phyloP scores from a whole-genome alignment of 306 rosid genomes.

The Quercus aquifolioides region DNA sequence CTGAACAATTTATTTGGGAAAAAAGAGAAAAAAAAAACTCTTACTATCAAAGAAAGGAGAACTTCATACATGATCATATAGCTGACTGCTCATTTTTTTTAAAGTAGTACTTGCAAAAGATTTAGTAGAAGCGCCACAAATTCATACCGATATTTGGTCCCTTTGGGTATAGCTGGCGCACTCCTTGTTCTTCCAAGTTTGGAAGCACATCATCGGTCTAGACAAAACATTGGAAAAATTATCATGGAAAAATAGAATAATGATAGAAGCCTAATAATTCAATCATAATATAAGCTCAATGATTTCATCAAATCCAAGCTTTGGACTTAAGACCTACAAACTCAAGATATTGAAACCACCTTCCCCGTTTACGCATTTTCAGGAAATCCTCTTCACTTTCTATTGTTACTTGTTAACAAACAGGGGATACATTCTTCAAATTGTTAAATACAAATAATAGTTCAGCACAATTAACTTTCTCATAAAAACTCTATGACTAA shows the following conservation, averaged over 20 bases:
- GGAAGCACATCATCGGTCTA: slow-evolving; percentile 78
- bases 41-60: neutral
- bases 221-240: neutral
- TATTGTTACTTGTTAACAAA: neutral
- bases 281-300: neutral
- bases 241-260: neutral
- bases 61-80: neutral
- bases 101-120: slow-evolving; percentile 5
- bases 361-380: no score
- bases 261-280: neutral
- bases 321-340: slow-evolving; percentile 3
- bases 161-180: slow-evolving; percentile 77
- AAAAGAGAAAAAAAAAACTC: neutral
- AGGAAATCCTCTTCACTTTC: neutral
- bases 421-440: neutral
- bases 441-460: neutral
- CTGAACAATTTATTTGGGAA: neutral
- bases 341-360: neutral
- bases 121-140: neutral
- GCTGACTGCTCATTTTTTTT: neutral
- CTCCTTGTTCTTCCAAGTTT: slow-evolving; percentile 88
- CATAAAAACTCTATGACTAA: neutral
- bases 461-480: neutral
- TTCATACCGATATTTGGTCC: slow-evolving; percentile 75
- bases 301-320: neutral